Conservation (phyloP, 805 yeast genomes). For the Nadsonia fulvescens region DNA sequence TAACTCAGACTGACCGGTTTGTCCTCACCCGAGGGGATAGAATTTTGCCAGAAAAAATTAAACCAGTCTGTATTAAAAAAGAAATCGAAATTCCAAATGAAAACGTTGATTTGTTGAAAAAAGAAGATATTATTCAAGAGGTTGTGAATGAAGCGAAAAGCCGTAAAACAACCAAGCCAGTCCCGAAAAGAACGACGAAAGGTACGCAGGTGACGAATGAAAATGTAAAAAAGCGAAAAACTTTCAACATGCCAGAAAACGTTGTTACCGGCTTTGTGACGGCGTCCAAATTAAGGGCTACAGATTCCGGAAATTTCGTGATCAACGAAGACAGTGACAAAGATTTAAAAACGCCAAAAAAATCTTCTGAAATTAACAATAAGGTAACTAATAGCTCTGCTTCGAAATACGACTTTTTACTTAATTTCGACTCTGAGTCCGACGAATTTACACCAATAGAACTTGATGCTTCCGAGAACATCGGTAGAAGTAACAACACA, state of each 20-base stretch:
- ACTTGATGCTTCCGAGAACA: too few species aligned
- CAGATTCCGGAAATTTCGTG: too few species aligned
- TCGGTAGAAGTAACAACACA: too few species aligned
- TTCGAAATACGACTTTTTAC: too few species aligned
- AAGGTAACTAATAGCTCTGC: too few species aligned
- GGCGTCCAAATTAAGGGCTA: too few species aligned
- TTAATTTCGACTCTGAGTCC: too few species aligned
- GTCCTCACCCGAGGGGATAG: slow-evolving; percentile 34
- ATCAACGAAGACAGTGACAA: too few species aligned
- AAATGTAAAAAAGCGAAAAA: slow-evolving; percentile 2
- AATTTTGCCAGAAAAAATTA: slow-evolving; percentile 40
- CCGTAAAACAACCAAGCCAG: slow-evolving; percentile 2
- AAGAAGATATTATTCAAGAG: slow-evolving; percentile 3
- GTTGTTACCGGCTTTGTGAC: slow-evolving; percentile 2
- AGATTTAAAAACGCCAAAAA: too few species aligned
- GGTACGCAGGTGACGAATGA: slow-evolving; percentile 2
- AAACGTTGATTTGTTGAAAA: slow-evolving; percentile 25
- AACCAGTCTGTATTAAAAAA: slow-evolving; percentile 39
- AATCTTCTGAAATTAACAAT: too few species aligned
- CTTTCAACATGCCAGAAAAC: slow-evolving; percentile 2
- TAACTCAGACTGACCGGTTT: slow-evolving; percentile 19
- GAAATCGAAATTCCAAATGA: slow-evolving; percentile 55
- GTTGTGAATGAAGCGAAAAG: slow-evolving; percentile 3
- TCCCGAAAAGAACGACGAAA: slow-evolving; percentile 2
- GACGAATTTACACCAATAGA: too few species aligned